A percentile compares a stretch with the other conserved stretches of the same genome.
phyloP scores from a whole-genome alignment of 2,329 filamentous ascomycete species.

The Hypocreales sp. region DNA sequence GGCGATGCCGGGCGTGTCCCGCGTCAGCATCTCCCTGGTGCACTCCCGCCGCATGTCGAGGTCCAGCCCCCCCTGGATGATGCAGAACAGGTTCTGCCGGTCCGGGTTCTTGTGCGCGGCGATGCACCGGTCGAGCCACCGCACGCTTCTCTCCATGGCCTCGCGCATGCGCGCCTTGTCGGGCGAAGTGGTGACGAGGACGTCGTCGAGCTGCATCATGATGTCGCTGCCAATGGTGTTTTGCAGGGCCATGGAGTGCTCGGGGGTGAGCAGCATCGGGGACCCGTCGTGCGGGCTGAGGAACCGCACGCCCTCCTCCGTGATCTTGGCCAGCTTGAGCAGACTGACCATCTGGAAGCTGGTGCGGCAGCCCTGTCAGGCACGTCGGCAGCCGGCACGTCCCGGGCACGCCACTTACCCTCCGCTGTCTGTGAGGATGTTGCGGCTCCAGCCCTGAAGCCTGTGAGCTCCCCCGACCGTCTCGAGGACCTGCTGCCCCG shows the following conservation, averaged over 20 bases:
- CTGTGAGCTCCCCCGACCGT: constrained; percentile 84
- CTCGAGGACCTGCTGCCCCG: constrained; percentile 79
- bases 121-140: constrained; percentile 94
- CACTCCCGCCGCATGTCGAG: constrained; percentile 73
- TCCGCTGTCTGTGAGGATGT: constrained; percentile 75
- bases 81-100: constrained; percentile 90
- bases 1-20: constrained; percentile 89
- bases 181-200: constrained; percentile 88
- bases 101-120: constrained; percentile 72
- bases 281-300: constrained; percentile 90
- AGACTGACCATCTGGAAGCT: constrained; percentile 99
- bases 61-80: constrained; percentile 92
- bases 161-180: constrained; percentile 78
- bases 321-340: constrained; percentile 81
- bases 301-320: constrained; percentile 90
- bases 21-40: constrained; percentile 70
- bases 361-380: neutral
- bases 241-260: constrained; percentile 90
- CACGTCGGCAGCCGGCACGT: constrained; percentile 9
- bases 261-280: constrained; percentile 92
- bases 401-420: constrained; percentile 29
- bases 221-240: constrained; percentile 98
- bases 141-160: constrained; percentile 85
- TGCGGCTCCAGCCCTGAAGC: constrained; percentile 88
- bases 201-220: constrained; percentile 98